Evolutionary conservation across 805 yeast genomes (phyloP).

Genomic region (Spathaspora hagerdaliae): DNA sequence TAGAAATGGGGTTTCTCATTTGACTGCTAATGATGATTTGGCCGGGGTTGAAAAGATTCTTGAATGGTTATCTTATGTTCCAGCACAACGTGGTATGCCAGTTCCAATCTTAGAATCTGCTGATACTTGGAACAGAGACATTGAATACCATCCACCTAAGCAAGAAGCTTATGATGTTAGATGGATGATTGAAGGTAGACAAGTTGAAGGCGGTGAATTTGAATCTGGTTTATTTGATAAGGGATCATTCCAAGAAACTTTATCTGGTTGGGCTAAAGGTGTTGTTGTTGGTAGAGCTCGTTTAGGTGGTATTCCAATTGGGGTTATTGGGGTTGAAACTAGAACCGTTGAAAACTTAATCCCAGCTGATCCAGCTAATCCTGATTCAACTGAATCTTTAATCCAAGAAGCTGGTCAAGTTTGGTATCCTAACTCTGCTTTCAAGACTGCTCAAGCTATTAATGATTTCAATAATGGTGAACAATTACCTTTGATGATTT

Average conservation of each 20-base stretch:
- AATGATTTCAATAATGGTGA: constrained; percentile 98
- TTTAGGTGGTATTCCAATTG: constrained; percentile 97
- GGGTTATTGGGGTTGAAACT: constrained; percentile 96
- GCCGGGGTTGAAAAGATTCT: constrained; percentile 94
- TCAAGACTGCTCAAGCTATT: constrained; percentile 98
- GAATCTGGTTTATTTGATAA: constrained; percentile 90
- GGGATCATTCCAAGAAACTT: constrained; percentile 90
- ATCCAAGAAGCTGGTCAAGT: constrained; percentile 98
- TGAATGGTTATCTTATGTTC: constrained; percentile 94
- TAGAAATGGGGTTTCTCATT: constrained; percentile 95
- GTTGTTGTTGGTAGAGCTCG: constrained; percentile 99
- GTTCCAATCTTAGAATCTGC: constrained; percentile 81
- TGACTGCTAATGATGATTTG: constrained; percentile 94
- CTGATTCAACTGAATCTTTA: constrained; percentile 82
- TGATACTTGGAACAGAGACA: constrained; percentile 92
- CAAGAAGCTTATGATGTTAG: constrained; percentile 84
- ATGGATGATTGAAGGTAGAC: constrained; percentile 87
- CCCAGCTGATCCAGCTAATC: constrained; percentile 99
- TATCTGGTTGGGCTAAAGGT: constrained; percentile 98
- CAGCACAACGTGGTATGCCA: constrained; percentile 84
- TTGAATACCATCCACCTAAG: constrained; percentile 72
- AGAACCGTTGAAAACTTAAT: constrained; percentile 80
- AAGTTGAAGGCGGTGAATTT: constrained; percentile 68
- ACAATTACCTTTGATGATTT: constrained; percentile 92
- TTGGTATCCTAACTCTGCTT: constrained; percentile 99